Conservation (phyloP, 139 green algal species). For the Chloropicon primus region DNA sequence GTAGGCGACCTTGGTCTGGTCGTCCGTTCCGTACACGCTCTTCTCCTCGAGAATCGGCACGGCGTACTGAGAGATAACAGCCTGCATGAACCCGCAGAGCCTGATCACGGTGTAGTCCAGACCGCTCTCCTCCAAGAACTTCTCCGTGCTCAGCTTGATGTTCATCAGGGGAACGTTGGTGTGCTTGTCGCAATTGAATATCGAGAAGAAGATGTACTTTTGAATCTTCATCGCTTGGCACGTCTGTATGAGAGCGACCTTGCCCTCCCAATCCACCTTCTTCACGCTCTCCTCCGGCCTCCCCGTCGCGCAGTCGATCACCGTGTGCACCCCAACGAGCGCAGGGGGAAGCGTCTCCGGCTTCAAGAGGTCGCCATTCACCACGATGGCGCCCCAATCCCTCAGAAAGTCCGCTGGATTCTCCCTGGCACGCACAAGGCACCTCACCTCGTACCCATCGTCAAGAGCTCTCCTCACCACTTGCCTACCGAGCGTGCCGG, state of each 20-base stretch:
- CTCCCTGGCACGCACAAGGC: constrained; percentile 77
- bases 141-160: constrained; percentile 70
- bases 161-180: constrained; percentile 66
- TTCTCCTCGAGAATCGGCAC: constrained; percentile 95
- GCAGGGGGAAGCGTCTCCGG: constrained; percentile 80
- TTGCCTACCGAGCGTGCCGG: constrained; percentile 90
- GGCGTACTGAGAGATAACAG: constrained; percentile 95
- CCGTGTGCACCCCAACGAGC: constrained; percentile 83
- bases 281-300: constrained; percentile 84
- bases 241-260: constrained; percentile 91
- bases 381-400: constrained; percentile 92
- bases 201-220: constrained; percentile 94
- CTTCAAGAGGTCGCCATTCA: constrained; percentile 88
- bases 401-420: constrained; percentile 94
- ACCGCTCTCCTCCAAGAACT: constrained; percentile 64
- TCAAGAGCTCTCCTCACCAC: constrained; percentile 88
- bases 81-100: constrained; percentile 39
- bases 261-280: constrained; percentile 95
- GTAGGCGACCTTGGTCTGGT: constrained; percentile 85
- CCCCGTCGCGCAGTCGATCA: constrained; percentile 95
- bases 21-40: constrained; percentile 89
- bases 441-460: constrained; percentile 96
- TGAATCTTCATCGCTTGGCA: constrained; percentile 95
- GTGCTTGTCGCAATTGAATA: constrained; percentile 90
- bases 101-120: constrained; percentile 73